These are phyloP conservation scores for Solanum gandarillasii DNA, from an alignment of 257 asterid genomes.

Conservation along the genomic window DNA sequence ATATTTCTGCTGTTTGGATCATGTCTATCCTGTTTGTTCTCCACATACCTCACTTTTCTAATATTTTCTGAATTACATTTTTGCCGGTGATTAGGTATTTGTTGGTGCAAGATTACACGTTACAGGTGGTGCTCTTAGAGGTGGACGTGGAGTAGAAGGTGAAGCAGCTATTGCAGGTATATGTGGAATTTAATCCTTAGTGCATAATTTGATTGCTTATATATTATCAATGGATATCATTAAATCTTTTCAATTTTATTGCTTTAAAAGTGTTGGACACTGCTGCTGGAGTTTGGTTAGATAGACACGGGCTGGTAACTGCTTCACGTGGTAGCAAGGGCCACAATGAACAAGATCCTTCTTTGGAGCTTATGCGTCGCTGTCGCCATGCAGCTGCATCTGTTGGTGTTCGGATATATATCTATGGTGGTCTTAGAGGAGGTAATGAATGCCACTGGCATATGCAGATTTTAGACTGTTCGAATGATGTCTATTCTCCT, in stretches of 20 bases:
- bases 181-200: background rate
- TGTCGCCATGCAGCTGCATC: conserved; percentile 99
- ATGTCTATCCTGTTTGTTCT: background rate
- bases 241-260: conserved; percentile 11
- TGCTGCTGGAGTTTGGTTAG: conserved; percentile 99
- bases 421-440: conserved; percentile 90
- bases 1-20: background rate
- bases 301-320: conserved; percentile 81
- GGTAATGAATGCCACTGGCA: conserved; percentile 34
- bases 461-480: background rate
- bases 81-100: conserved; percentile 53
- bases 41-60: background rate
- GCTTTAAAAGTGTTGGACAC: conserved; percentile 77
- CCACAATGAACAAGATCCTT: conserved; percentile 52
- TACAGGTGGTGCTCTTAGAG: conserved; percentile 96
- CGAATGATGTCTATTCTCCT: conserved; percentile 2
- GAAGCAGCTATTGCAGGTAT: conserved; percentile 88
- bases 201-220: background rate
- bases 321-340: conserved; percentile 57
- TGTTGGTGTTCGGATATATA: conserved; percentile 78
- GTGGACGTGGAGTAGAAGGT: conserved; percentile 94
- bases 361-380: conserved; percentile 77
- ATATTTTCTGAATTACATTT: background rate
- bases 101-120: conserved; percentile 98
- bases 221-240: background rate